Conservation (phyloP, 1,284 basidiomycete species). For the Heliocybe sulcata region DNA sequence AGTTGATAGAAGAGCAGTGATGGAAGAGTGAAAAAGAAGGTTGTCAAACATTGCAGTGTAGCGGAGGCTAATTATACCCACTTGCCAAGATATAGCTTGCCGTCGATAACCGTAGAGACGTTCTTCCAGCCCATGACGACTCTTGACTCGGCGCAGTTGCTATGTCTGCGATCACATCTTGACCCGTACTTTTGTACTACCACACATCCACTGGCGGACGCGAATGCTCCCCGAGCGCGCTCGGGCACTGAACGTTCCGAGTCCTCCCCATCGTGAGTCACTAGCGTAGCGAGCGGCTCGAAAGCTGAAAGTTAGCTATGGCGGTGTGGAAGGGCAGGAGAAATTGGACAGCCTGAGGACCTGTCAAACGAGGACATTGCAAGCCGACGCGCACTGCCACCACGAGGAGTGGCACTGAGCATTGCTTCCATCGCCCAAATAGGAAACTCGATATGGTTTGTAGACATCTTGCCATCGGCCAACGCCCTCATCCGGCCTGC, state of each 20-base stretch:
- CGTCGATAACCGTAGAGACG: constrained; percentile 63
- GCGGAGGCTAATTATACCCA: constrained; percentile 28
- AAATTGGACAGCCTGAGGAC: background rate
- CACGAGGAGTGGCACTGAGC: background rate
- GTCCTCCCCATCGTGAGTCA: background rate
- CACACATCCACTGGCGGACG: background rate
- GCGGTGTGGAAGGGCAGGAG: background rate
- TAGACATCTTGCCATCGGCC: background rate
- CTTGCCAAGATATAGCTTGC: constrained; percentile 71
- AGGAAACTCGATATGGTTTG: background rate
- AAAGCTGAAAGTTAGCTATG: background rate
- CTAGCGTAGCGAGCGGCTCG: background rate
- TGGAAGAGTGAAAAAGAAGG: constrained; percentile 16
- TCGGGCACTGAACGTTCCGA: background rate
- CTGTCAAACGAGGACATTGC: background rate
- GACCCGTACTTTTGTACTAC: constrained; percentile 2
- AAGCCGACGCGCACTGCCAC: background rate
- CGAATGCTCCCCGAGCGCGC: background rate
- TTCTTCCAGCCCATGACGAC: constrained; percentile 47
- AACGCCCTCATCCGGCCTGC: background rate
- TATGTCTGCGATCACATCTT: constrained; percentile 4
- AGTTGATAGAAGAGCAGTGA: constrained; percentile 11
- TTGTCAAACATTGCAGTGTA: background rate
- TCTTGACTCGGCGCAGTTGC: background rate
- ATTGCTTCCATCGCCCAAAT: background rate